A percentile compares a stretch with the other conserved stretches of the same genome.
Evolutionary conservation across 257 asterid species (phyloP).

Genomic region (Anisodus acutangulus): DNA sequence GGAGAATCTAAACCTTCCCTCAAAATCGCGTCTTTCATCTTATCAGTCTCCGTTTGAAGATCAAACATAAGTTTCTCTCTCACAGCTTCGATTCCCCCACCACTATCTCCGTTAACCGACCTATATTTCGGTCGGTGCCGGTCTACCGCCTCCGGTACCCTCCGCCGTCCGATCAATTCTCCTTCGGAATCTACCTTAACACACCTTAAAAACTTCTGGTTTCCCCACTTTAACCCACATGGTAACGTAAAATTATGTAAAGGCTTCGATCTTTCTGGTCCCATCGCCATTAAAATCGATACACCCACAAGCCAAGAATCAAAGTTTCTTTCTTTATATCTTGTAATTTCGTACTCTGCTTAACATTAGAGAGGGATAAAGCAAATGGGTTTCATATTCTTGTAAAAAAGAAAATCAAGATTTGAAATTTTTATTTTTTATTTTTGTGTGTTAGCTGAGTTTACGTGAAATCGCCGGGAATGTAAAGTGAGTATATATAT

Average conservation of each 20-base stretch:
- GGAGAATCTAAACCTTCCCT: constrained; percentile 55
- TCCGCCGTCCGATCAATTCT: constrained; percentile 27
- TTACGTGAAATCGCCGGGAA: constrained; percentile 44
- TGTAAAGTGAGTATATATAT: constrained; percentile 32
- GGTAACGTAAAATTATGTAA: constrained; percentile 75
- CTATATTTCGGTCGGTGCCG: constrained; percentile 43
- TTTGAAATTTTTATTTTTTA: not conserved
- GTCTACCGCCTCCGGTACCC: constrained; percentile 33
- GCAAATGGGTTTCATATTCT: constrained; percentile 10
- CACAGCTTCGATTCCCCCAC: constrained; percentile 66
- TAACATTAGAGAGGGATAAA: not conserved
- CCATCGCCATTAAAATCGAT: constrained; percentile 48
- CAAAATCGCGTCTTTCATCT: constrained; percentile 71
- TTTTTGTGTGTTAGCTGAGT: constrained; percentile 22
- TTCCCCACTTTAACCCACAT: constrained; percentile 69
- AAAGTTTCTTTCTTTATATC: constrained; percentile 7
- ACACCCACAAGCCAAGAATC: not conserved
- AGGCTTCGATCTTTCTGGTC: constrained; percentile 59
- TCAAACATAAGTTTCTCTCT: constrained; percentile 81
- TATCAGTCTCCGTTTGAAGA: constrained; percentile 79
- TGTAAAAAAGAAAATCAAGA: no score
- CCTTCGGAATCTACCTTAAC: constrained; percentile 57
- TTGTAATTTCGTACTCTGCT: constrained; percentile 2
- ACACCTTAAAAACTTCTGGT: constrained; percentile 64
- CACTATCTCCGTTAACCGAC: constrained; percentile 40